Percentiles rank a stretch among this genome's conserved stretches.
Evolutionary conservation across 306 rosid genomes (phyloP).

Genomic region (Quercus gilva): DNA sequence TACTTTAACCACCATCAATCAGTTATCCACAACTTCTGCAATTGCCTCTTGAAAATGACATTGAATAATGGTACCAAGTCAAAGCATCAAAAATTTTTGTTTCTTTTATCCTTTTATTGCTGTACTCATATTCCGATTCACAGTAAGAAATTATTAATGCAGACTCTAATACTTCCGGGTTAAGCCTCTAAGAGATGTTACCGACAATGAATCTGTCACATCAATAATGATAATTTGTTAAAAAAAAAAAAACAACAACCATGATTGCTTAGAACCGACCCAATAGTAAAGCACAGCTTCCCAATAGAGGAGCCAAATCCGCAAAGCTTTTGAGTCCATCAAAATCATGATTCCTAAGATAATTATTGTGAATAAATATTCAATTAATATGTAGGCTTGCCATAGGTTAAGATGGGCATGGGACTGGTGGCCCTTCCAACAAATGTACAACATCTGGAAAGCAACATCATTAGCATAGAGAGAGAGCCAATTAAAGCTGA

Average conservation of each 20-base stretch:
- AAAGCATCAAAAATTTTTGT: no score
- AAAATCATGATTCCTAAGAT: not conserved
- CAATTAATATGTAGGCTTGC: not conserved
- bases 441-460: not conserved
- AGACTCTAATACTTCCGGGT: not conserved
- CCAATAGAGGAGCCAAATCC: not conserved
- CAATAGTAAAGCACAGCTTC: not conserved
- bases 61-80: not conserved
- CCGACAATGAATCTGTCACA: no score
- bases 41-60: not conserved
- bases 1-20: not conserved
- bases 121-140: not conserved
- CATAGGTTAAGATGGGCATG: not conserved
- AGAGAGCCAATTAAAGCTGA: constrained; percentile 5
- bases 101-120: not conserved
- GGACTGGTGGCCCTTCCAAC: not conserved
- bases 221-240: no score
- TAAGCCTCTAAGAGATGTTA: no score
- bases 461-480: not conserved
- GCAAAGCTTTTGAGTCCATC: not conserved
- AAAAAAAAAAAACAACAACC: no score
- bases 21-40: not conserved
- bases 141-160: not conserved
- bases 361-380: not conserved
- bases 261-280: no score